Percentiles rank a stretch among this genome's conserved stretches.
These are phyloP conservation scores for Talaromyces piceae DNA, from an alignment of 2,329 filamentous ascomycete species.

Conservation along the genomic window DNA sequence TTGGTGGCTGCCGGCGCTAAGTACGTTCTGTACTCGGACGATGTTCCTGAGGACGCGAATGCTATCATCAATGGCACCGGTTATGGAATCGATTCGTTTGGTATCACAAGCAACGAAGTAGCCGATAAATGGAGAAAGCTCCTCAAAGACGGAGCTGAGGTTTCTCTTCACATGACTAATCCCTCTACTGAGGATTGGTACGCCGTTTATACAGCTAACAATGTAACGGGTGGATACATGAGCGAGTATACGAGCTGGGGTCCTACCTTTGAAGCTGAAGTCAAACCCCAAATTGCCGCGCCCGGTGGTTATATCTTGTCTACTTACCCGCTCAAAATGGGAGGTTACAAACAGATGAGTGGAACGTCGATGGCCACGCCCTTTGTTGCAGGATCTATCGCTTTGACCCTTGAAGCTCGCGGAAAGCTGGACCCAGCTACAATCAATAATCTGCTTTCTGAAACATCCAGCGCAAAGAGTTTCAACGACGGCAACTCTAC, in stretches of 20 bases:
- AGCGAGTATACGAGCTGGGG: constrained; percentile 17
- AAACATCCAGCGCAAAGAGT: constrained; percentile 17
- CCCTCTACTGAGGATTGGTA: constrained; percentile 7
- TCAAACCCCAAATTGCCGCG: constrained; percentile 10
- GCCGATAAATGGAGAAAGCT: constrained; percentile 13
- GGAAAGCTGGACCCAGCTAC: constrained; percentile 19
- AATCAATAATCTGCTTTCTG: constrained; percentile 20
- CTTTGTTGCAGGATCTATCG: constrained; percentile 44
- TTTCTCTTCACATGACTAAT: constrained; percentile 14
- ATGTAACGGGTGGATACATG: constrained; percentile 13
- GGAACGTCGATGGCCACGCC: constrained; percentile 57
- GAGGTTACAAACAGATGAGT: constrained; percentile 45
- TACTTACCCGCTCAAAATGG: constrained; percentile 43
- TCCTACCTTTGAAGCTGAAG: constrained; percentile 11
- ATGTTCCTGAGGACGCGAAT: constrained; percentile 10
- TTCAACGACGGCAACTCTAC: constrained; percentile 22
- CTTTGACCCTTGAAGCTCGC: constrained; percentile 22
- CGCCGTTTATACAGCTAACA: constrained; percentile 13
- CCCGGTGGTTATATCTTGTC: constrained; percentile 43
- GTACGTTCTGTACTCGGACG: constrained; percentile 58
- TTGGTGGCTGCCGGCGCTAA: constrained; percentile 50
- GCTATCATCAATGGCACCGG: constrained; percentile 1
- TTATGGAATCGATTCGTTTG: constrained; percentile 8
- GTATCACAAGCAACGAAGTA: constrained; percentile 13
- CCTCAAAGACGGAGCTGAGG: constrained; percentile 8